Evolutionary conservation across 306 rosid species (phyloP).

Genomic region (Castanea crenata): DNA sequence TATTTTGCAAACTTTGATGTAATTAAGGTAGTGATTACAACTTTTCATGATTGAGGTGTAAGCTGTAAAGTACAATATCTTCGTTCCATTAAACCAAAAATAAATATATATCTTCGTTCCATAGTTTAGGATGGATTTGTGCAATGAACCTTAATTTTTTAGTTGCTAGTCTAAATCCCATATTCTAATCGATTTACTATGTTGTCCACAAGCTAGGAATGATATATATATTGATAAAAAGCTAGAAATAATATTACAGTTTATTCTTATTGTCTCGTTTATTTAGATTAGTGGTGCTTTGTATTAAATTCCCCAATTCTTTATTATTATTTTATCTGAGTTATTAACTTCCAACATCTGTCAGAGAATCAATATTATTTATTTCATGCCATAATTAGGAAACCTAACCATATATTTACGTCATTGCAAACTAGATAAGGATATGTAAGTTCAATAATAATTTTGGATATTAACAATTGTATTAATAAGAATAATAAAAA

Average conservation of each 20-base stretch:
- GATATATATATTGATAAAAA: not conserved
- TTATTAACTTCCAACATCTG: too few species aligned
- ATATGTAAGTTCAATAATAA: not conserved
- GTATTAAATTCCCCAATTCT: not conserved
- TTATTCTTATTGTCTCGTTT: not conserved
- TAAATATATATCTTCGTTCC: too few species aligned
- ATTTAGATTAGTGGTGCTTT: not conserved
- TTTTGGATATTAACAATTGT: not conserved
- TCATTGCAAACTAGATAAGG: not conserved
- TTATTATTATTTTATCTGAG: too few species aligned
- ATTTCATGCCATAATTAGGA: not conserved
- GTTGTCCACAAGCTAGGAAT: not conserved
- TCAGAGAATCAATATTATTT: not conserved
- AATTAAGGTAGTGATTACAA: too few species aligned
- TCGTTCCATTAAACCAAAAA: too few species aligned
- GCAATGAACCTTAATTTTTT: too few species aligned
- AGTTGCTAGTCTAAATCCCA: not conserved
- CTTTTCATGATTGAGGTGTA: too few species aligned
- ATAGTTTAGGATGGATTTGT: too few species aligned
- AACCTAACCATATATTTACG: not conserved
- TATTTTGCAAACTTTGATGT: too few species aligned
- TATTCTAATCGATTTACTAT: not conserved
- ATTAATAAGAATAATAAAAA: not conserved
- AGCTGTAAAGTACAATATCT: too few species aligned
- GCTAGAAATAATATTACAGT: not conserved